phyloP scores from a whole-genome alignment of 306 rosid genomes.

The Gillenia trifoliata region DNA sequence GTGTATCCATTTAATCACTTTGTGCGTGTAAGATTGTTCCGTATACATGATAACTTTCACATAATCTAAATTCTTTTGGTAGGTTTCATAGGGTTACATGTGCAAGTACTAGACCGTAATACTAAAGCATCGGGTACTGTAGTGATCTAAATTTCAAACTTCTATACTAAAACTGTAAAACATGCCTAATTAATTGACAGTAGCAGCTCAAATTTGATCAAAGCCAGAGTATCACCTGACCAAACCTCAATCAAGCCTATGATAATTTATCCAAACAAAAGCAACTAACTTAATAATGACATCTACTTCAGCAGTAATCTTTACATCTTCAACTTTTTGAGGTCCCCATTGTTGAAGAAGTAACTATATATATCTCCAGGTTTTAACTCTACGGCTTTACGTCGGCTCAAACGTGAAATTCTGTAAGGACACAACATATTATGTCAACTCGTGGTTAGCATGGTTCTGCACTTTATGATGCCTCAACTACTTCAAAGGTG shows the following conservation, averaged over 20 bases:
- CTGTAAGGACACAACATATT: conserved; percentile 28
- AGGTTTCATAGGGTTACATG: background rate
- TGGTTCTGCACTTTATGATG: conserved; percentile 20
- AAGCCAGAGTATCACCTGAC: background rate
- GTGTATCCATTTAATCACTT: background rate
- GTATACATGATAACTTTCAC: background rate
- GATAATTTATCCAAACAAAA: conserved; percentile 2
- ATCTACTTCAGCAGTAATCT: background rate
- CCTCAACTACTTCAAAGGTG: conserved; percentile 22
- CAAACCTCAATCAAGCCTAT: background rate
- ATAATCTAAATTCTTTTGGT: background rate
- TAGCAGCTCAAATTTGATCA: background rate
- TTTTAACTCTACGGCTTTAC: background rate
- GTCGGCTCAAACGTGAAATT: conserved; percentile 14
- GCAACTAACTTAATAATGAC: background rate
- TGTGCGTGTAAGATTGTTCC: background rate
- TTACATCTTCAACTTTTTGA: background rate
- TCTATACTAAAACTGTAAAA: background rate
- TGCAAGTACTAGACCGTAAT: too few species aligned
- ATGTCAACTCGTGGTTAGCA: conserved; percentile 16
- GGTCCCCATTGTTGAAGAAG: conserved; percentile 8
- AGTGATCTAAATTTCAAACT: background rate
- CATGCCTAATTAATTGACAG: background rate
- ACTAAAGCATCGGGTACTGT: background rate
- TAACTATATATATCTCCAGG: conserved; percentile 2